Evolutionary conservation across 139 green algal genomes (phyloP).

Genomic region (Edaphochlamys debaryana): DNA sequence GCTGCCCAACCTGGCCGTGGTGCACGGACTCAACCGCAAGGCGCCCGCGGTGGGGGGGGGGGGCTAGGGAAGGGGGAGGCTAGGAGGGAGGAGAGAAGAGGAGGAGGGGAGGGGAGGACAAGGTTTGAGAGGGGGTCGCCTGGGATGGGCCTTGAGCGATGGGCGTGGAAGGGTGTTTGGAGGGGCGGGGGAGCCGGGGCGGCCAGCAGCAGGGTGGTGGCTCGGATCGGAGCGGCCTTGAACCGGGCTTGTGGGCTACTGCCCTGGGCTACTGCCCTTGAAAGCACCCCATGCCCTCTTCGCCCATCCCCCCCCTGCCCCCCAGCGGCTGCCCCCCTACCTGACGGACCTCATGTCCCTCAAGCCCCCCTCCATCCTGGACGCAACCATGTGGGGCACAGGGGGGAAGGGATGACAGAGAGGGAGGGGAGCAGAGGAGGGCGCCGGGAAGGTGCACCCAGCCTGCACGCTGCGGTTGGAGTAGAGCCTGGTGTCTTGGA

Average conservation of each 20-base stretch:
- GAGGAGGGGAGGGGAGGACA: neutral
- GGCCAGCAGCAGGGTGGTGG: no score
- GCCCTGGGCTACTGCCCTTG: no score
- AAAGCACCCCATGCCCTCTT: neutral
- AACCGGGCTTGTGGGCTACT: no score
- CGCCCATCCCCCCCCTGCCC: neutral
- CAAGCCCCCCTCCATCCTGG: constrained; percentile 5
- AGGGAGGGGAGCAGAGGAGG: no score
- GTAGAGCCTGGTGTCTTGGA: no score
- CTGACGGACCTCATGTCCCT: neutral
- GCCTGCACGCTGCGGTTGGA: no score
- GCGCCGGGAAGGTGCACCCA: no score
- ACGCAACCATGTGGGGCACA: constrained; percentile 17
- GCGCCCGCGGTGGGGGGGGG: neutral
- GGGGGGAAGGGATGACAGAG: no score
- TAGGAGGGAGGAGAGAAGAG: no score
- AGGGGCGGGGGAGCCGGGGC: no score
- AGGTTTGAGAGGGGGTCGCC: neutral
- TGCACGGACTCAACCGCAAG: constrained; percentile 34
- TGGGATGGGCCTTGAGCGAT: no score
- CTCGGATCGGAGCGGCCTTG: no score
- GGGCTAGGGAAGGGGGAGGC: neutral
- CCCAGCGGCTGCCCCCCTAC: constrained; percentile 11
- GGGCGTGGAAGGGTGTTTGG: neutral
- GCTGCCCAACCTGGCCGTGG: constrained; percentile 35